phyloP scores from a whole-genome alignment of 306 rosid species.

The Vigna trinervia region DNA sequence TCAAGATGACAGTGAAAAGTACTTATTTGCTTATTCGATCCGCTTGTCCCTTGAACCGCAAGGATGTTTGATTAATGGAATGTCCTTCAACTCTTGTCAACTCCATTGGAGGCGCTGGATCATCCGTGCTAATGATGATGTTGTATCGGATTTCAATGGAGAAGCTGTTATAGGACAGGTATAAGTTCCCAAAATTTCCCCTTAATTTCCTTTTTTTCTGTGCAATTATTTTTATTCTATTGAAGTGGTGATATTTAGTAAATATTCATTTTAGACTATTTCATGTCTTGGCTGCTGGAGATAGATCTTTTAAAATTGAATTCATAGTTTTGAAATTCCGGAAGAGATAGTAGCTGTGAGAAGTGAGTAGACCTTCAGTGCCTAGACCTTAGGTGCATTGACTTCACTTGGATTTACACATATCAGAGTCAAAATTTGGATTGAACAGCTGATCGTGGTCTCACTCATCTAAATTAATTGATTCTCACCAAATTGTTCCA shows the following conservation, averaged over 20 bases:
- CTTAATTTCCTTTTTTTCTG: neutral
- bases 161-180: slow-evolving; percentile 95
- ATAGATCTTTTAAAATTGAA: slow-evolving; percentile 4
- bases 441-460: neutral
- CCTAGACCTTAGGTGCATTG: neutral
- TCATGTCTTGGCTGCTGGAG: slow-evolving; percentile 29
- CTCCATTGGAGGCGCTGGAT: slow-evolving; percentile 79
- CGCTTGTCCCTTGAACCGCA: slow-evolving; percentile 76
- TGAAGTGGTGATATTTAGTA: slow-evolving; percentile 7
- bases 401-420: slow-evolving; percentile 23
- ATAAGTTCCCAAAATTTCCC: neutral
- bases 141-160: slow-evolving; percentile 56
- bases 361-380: neutral
- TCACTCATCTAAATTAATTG: neutral
- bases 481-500: slow-evolving; percentile 5
- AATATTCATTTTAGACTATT: neutral
- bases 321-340: slow-evolving; percentile 35
- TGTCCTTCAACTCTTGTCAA: slow-evolving; percentile 74
- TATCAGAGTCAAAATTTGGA: slow-evolving; percentile 20
- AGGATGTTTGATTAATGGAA: slow-evolving; percentile 74
- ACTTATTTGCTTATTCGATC: slow-evolving; percentile 75
- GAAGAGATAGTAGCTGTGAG: slow-evolving; percentile 15
- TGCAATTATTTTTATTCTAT: slow-evolving; percentile 8
- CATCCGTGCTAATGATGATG: slow-evolving; percentile 59
- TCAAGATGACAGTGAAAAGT: slow-evolving; percentile 46